Evolutionary conservation across 139 green algal genomes (phyloP), one percentile per base, ranked within the genome.

Genomic region (Dunaliella sp.): DNA sequence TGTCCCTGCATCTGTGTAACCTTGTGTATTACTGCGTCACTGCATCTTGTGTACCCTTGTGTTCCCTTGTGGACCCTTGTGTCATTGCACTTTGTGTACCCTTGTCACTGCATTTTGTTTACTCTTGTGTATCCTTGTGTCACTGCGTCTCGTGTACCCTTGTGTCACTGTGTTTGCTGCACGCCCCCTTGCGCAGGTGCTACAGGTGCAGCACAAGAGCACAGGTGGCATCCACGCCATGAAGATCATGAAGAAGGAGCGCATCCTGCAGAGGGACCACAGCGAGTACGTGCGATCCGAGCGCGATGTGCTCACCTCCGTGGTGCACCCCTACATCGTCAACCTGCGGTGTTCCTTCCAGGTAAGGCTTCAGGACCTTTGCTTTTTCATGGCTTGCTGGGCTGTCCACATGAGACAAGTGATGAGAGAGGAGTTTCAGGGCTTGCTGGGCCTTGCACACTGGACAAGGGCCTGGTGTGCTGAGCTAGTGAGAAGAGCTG

Each of bases 321-420:
- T 99, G 30, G 84, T 94, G 36, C 97, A 99, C 91, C 97, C 97
- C 24, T 99, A 98, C 95, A 98, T 99, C 48, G 97, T 99, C 33
- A 95, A 91, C 21, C 86, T 99, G 86, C 91, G 94, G 38, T 99
- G 95, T 86, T 98, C 94, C 12, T 99, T 99, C 90, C 96, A 98
- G 91, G 91, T 93, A 38, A 0, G 84, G n/a, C 28, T 31, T 33
- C 31, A 1, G 28, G 28, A 31, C 26, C 7, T 2, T 33, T 72
- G 38, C 30, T 83, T 65, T 72, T 58, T 57, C 79, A 73, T 58
- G 79, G 32, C 24, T 84, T 65, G 34, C 25, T 32, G 65, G n/a
- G n/a, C n/a, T n/a, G n/a, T n/a, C n/a, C n/a, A n/a, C n/a, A n/a
- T n/a, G n/a, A 24, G 25, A 82, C 77, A 38, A 21, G n/a, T 86